Conservation (phyloP, 306 rosid species). For the Abrus precatorius region DNA sequence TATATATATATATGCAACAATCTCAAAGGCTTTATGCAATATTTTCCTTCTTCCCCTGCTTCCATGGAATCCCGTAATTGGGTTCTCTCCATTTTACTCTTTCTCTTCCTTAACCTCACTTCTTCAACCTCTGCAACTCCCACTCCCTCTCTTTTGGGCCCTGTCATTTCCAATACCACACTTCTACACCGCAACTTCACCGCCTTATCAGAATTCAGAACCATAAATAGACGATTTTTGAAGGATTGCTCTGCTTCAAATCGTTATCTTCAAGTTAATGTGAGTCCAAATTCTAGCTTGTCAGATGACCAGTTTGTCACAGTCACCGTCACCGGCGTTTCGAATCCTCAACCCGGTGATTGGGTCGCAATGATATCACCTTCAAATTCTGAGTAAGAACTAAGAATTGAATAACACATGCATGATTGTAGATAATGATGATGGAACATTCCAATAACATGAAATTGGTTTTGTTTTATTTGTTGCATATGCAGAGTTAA, state of each 20-base stretch:
- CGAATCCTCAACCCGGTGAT: slow-evolving; percentile 52
- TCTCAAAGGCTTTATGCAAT: background rate
- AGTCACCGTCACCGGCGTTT: slow-evolving; percentile 67
- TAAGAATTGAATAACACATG: background rate
- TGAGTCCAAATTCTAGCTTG: slow-evolving; percentile 48
- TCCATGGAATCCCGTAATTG: slow-evolving; percentile 44
- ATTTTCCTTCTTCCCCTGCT: background rate
- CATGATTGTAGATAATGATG: background rate
- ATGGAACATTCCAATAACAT: too few species aligned
- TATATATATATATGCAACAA: too few species aligned
- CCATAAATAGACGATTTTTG: slow-evolving; percentile 64
- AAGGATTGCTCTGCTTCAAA: slow-evolving; percentile 48
- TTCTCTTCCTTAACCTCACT: slow-evolving; percentile 11
- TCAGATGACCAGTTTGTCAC: slow-evolving; percentile 65
- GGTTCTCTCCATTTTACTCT: background rate
- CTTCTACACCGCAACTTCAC: slow-evolving; percentile 66
- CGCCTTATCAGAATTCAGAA: slow-evolving; percentile 71
- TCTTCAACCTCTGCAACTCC: slow-evolving; percentile 14
- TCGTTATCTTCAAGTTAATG: slow-evolving; percentile 50
- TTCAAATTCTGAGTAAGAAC: slow-evolving; percentile 70
- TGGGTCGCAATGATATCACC: slow-evolving; percentile 97
- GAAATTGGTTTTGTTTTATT: background rate
- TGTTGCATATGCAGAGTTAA: slow-evolving; percentile 55
- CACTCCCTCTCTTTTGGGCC: slow-evolving; percentile 42
- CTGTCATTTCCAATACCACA: slow-evolving; percentile 49